Evolutionary conservation across 208 protist genomes (phyloP), one percentile per base, ranked within the genome.

Genomic region (Acanthamoeba triangularis): DNA sequence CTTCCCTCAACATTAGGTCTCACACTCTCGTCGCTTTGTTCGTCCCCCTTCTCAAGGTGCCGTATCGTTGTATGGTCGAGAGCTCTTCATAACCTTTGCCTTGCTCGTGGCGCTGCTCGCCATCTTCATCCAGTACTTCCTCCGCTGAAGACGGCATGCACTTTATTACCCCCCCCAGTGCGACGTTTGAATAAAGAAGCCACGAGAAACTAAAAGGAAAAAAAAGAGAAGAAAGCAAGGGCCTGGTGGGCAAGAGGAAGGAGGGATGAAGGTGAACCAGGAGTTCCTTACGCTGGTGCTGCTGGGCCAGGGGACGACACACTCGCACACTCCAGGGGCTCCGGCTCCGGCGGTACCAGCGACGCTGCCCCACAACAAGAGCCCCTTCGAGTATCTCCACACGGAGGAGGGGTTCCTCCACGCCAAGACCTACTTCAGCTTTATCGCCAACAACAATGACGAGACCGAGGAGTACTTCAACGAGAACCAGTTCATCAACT

Each of bases 401-500:
- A 94, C 91, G 33, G 91, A 94, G 52, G 91, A 94, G 52, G 91
- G 91, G 11, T 94, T 94, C 28, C 20, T n/a, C 1, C 93, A 85
- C 69, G 91, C 91, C 69, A 78, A 65, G 67, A 33, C 63, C 47
- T 94, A 84, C 49, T 94, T 94, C 56, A 33, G 13, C n/a, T 78
- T 33, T 11, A 94, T 85, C 23, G 63, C 69, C 74, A 59, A 59
- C 49, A 44, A 59, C 82, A 44, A 44, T 35, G 8, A 20, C 35
- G 69, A 84, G 30, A 25, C 13, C 8, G 69, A 35, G 44, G 49
- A 63, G 52, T 78, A 41, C 91, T 85, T 94, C 69, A 94, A 80
- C 35, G 91, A 94, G 67, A 94, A 94, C 91, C 91, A 94, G 69
- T 94, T 94, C 52, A 85, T 94, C 47, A 94, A 87, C 91, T 84